phyloP scores from a whole-genome alignment of 2,329 filamentous ascomycete genomes.

The Gliomastix tumulicola region DNA sequence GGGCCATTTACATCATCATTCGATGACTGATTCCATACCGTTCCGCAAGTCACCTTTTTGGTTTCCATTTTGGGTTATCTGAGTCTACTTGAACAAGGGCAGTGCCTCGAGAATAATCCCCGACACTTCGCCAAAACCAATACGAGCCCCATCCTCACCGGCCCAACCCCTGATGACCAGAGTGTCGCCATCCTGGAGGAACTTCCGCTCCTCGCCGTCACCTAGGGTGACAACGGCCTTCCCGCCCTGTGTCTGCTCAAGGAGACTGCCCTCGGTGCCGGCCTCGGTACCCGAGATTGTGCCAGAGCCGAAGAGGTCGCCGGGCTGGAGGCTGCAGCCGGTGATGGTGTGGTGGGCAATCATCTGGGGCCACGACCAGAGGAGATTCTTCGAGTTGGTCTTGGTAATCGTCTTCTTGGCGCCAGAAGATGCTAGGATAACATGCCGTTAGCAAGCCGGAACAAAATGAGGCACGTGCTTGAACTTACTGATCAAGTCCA shows the following conservation, averaged over 20 bases:
- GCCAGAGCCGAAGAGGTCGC: slow-evolving; percentile 71
- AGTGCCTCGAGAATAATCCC: slow-evolving; percentile 45
- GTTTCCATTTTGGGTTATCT: neutral
- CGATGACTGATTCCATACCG: too few relatives aligned
- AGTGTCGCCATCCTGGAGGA: slow-evolving; percentile 69
- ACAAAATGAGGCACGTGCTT: rapidly evolving
- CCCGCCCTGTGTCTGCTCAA: slow-evolving; percentile 67
- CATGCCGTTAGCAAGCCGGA: slow-evolving; percentile 3
- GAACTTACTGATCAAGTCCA: slow-evolving; percentile 28
- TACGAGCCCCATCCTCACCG: slow-evolving; percentile 57
- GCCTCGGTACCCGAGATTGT: slow-evolving; percentile 62
- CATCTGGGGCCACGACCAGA: slow-evolving; percentile 83
- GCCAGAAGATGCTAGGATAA: slow-evolving; percentile 16
- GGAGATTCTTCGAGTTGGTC: slow-evolving; percentile 37
- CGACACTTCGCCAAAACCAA: slow-evolving; percentile 70
- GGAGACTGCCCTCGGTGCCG: slow-evolving; percentile 61
- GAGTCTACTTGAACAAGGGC: slow-evolving; percentile 15
- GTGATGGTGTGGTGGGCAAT: slow-evolving; percentile 73
- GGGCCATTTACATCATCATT: too few relatives aligned
- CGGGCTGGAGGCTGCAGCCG: slow-evolving; percentile 67
- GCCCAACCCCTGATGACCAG: slow-evolving; percentile 59
- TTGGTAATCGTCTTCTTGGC: slow-evolving; percentile 21
- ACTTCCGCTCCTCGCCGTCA: slow-evolving; percentile 60
- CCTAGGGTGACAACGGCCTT: slow-evolving; percentile 55
- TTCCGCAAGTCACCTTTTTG: neutral